These are phyloP conservation scores for Schwanniomyces vanrijiae DNA, from an alignment of 805 yeast genomes.

Conservation along the genomic window DNA sequence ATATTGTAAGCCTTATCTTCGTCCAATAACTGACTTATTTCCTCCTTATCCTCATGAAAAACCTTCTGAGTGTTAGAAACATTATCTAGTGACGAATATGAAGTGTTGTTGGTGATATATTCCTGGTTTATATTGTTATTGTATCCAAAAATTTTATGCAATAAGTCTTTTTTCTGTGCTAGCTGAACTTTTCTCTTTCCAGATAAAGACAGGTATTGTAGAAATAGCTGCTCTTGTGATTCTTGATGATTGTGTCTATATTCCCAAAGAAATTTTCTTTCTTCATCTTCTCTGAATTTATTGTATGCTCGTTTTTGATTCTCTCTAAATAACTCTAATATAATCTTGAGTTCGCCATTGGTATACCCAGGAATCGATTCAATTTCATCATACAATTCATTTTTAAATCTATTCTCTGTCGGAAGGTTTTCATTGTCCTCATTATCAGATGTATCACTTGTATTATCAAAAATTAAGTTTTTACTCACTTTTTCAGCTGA, in stretches of 20 bases:
- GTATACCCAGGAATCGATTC: conserved; percentile 41
- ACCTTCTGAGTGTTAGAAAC: conserved; percentile 36
- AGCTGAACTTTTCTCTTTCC: conserved; percentile 41
- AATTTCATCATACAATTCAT: conserved; percentile 10
- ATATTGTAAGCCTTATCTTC: conserved; percentile 32
- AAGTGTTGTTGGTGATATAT: conserved; percentile 40
- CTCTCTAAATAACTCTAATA: conserved; percentile 17
- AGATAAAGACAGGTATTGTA: conserved; percentile 30
- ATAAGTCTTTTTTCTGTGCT: conserved; percentile 38
- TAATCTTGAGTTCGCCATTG: conserved; percentile 30
- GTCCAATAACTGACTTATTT: conserved; percentile 28
- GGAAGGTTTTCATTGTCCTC: conserved; percentile 15
- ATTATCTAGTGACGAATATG: conserved; percentile 38
- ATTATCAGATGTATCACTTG: conserved; percentile 21
- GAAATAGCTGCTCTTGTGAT: conserved; percentile 33
- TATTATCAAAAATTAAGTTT: conserved; percentile 35
- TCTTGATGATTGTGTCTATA: conserved; percentile 30
- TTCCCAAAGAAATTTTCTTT: conserved; percentile 25
- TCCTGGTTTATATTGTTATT: conserved; percentile 38
- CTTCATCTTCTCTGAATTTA: conserved; percentile 17
- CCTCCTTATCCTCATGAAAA: conserved; percentile 43
- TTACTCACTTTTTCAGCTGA: conserved; percentile 39
- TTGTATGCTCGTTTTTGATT: conserved; percentile 6
- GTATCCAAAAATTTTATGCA: conserved; percentile 39
- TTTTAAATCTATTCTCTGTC: background rate